Base-by-base conservation (phyloP, 306 rosid species). In the Cicer yamashitae region DNA sequence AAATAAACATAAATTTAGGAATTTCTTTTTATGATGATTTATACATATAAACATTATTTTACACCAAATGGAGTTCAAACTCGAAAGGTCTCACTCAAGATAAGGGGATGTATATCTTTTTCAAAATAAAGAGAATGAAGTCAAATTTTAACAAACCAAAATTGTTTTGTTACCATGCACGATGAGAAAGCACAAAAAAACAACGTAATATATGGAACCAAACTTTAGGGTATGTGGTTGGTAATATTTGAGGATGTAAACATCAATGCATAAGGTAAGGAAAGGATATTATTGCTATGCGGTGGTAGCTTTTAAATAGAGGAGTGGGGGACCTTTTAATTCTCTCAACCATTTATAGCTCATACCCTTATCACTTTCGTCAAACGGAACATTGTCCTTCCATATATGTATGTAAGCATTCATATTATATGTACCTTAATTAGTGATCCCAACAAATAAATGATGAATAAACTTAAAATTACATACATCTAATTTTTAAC, bases 151-250 rank as follows among this genome's bases (percentile, higher is more conserved):
- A 69, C 34, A 74, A 74, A 43, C 60, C 7, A 69, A 75, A 77
- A 30, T 63, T 44, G 82, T 43, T 71, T 58, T 45, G 41, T 67
- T 60, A 77, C 57, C 74, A 77, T 43, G 77, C 74, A 77, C 51
- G 77, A 84, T 43, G 73, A 80, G 81, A 87, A 84, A 86, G 88
- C 79, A 82, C 76, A 64, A 81, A 80, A 76, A 68, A 83, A 80
- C 83, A 87, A 84, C 48, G 73, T 57, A 80, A 81, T 57, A 0
- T 30, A 82, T 77, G 87, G 93, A 83, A 86, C 82, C 75, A 10
- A 77, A 82, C 90, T 91, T 91, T 91, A 81, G 85, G 85, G 83
- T 81, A 8, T 81, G 88, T 84, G 96, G 96, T 83, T 91, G 82
- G 87, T 77, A 83, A 86, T 81, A 81, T 74, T 47, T 63, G 84